phyloP scores from a whole-genome alignment of 2,329 filamentous ascomycete species.

The Colletotrichum sp. region DNA sequence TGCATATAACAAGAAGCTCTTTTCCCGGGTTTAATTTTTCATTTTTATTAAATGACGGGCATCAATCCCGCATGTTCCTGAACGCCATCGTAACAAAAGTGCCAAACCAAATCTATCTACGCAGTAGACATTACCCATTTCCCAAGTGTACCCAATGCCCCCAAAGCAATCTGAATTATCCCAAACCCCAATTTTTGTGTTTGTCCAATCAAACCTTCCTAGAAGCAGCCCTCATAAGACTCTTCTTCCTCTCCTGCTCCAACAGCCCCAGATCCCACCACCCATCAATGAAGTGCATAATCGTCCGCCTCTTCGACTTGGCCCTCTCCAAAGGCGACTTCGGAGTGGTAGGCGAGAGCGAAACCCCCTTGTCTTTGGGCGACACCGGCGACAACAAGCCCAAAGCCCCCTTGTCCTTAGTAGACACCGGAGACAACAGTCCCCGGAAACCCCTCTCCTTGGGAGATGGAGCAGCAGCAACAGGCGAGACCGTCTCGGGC shows the following conservation, averaged over 20 bases:
- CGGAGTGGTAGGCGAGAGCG: not conserved
- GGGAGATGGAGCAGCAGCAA: constrained; percentile 8
- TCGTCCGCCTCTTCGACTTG: constrained; percentile 48
- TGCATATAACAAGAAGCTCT: not conserved
- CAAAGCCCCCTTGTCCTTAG: constrained; percentile 8
- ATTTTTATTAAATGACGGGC: not conserved
- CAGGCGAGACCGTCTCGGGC: constrained; percentile 16
- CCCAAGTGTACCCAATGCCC: not conserved
- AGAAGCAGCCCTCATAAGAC: constrained; percentile 26
- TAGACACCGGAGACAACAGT: constrained; percentile 25
- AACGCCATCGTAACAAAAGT: not conserved
- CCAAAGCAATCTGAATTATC: not conserved
- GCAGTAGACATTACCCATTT: constrained; percentile 19
- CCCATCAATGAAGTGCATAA: constrained; percentile 54
- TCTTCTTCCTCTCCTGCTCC: constrained; percentile 48
- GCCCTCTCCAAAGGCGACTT: not conserved
- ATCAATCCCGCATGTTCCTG: not conserved
- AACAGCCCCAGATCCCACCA: constrained; percentile 61
- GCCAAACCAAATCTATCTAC: constrained; percentile 10
- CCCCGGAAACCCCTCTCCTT: not conserved
- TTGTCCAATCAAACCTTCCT: not conserved
- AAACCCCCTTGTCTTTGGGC: constrained; percentile 16
- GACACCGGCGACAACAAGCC: constrained; percentile 26
- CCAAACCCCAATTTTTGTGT: not conserved
- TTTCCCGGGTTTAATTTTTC: not conserved